Evolutionary conservation across 2,329 filamentous ascomycete genomes (phyloP).

Genomic region (Curvularia eragrostidis): DNA sequence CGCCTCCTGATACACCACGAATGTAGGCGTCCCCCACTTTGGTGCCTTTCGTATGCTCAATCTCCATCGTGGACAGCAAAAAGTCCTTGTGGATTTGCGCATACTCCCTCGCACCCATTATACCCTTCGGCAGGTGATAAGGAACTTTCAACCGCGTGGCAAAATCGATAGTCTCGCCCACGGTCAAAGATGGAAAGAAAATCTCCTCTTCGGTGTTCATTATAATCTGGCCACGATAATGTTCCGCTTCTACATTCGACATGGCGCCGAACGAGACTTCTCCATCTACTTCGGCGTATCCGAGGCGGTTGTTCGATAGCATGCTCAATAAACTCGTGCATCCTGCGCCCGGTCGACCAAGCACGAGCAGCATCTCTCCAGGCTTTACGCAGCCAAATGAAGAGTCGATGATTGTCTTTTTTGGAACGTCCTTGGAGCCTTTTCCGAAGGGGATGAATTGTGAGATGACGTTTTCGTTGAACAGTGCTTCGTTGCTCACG

Average conservation of each 20-base stretch:
- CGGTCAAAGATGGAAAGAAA: slow-evolving; percentile 76
- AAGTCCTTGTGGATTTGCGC: slow-evolving; percentile 60
- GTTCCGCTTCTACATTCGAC: slow-evolving; percentile 44
- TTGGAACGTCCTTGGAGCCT: slow-evolving; percentile 57
- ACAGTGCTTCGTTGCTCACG: slow-evolving; percentile 67
- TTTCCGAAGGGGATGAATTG: slow-evolving; percentile 61
- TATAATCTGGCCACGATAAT: slow-evolving; percentile 78
- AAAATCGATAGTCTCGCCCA: slow-evolving; percentile 78
- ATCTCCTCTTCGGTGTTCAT: slow-evolving; percentile 78
- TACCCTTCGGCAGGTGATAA: slow-evolving; percentile 52
- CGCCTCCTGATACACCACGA: slow-evolving; percentile 71
- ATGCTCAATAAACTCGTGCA: no score
- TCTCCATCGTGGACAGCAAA: slow-evolving; percentile 51
- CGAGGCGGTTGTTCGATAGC: no score
- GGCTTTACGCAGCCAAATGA: no score
- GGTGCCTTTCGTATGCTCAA: slow-evolving; percentile 64
- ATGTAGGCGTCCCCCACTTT: slow-evolving; percentile 72
- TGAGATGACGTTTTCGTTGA: slow-evolving; percentile 67
- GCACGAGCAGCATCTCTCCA: no score
- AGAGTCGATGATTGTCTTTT: no score
- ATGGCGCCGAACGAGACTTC: no score
- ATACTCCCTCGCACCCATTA: slow-evolving; percentile 52
- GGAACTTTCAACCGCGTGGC: slow-evolving; percentile 64
- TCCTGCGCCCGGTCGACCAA: no score
- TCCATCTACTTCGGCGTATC: no score